Evolutionary conservation across 2,329 filamentous ascomycete species (phyloP).

Genomic region (Epichloe coenophiala): DNA sequence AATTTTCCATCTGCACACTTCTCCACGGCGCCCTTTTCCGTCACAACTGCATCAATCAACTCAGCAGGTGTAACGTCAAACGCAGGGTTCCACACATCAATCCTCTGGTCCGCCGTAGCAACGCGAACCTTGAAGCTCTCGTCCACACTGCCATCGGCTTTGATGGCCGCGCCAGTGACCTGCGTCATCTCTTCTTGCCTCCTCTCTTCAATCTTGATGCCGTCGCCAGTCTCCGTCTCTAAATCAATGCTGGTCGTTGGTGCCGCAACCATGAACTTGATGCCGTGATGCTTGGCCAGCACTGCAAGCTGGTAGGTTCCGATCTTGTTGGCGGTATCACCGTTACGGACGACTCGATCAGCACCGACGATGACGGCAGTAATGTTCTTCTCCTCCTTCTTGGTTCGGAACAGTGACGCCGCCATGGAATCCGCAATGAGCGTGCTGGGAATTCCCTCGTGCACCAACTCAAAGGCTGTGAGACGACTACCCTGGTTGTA

Average conservation of each 20-base stretch:
- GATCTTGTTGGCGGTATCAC: slow-evolving; percentile 97
- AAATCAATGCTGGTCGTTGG: slow-evolving; percentile 91
- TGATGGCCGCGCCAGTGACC: slow-evolving; percentile 63
- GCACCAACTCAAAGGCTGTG: slow-evolving; percentile 92
- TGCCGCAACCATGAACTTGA: slow-evolving; percentile 91
- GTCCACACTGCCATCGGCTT: slow-evolving; percentile 49
- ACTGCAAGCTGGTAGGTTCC: slow-evolving; percentile 89
- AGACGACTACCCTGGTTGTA: slow-evolving; percentile 96
- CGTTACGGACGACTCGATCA: slow-evolving; percentile 88
- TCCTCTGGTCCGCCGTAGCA: slow-evolving; percentile 64
- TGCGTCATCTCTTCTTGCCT: slow-evolving; percentile 70
- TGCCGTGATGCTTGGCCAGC: slow-evolving; percentile 72
- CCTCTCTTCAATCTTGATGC: slow-evolving; percentile 86
- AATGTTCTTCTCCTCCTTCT: slow-evolving; percentile 52
- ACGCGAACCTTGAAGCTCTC: slow-evolving; percentile 53
- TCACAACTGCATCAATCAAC: slow-evolving; percentile 88
- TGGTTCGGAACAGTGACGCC: slow-evolving; percentile 59
- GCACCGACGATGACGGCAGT: slow-evolving; percentile 86
- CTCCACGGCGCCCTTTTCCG: slow-evolving; percentile 76
- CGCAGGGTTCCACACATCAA: slow-evolving; percentile 89
- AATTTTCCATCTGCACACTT: slow-evolving; percentile 62
- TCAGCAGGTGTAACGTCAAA: slow-evolving; percentile 89
- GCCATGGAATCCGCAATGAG: slow-evolving; percentile 97
- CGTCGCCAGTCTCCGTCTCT: slow-evolving; percentile 58
- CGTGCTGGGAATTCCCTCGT: slow-evolving; percentile 81